A percentile compares a stretch with the other conserved stretches of the same genome.
These are phyloP conservation scores for Tulasnella sp. DNA, from an alignment of 768 basidiomycete species.

Conservation along the genomic window DNA sequence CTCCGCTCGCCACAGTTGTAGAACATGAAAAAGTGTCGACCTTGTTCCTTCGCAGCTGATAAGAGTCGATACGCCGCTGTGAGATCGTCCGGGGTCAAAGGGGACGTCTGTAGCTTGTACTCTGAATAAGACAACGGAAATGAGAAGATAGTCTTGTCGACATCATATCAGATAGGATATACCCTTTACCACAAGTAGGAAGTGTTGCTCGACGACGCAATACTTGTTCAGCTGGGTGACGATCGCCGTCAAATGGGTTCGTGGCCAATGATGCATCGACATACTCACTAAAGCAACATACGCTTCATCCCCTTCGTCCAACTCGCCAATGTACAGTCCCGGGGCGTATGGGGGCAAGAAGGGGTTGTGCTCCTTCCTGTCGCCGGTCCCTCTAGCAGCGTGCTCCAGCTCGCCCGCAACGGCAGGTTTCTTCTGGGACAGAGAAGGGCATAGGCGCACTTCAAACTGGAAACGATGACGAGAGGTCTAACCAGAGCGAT, in stretches of 20 bases:
- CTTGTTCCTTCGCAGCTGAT: constrained; percentile 47
- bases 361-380: constrained; percentile 41
- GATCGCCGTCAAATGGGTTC: background rate
- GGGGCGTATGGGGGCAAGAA: constrained; percentile 79
- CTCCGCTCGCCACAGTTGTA: constrained; percentile 83
- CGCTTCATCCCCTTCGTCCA: constrained; percentile 48
- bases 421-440: constrained; percentile 62
- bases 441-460: constrained; percentile 70
- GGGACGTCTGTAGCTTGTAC: constrained; percentile 64
- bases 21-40: constrained; percentile 61
- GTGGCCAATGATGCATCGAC: background rate
- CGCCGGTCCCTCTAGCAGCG: constrained; percentile 23
- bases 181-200: constrained; percentile 83
- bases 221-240: constrained; percentile 74
- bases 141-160: background rate
- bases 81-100: constrained; percentile 66
- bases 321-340: constrained; percentile 61
- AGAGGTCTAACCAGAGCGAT: background rate
- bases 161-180: background rate
- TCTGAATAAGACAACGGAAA: constrained; percentile 34
- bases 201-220: constrained; percentile 71
- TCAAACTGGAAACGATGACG: constrained; percentile 50
- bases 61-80: constrained; percentile 66
- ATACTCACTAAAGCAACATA: constrained; percentile 60
- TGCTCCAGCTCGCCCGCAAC: constrained; percentile 33